Conservation (phyloP, 2,329 filamentous ascomycete genomes). For the Fusarium incarnatum region DNA sequence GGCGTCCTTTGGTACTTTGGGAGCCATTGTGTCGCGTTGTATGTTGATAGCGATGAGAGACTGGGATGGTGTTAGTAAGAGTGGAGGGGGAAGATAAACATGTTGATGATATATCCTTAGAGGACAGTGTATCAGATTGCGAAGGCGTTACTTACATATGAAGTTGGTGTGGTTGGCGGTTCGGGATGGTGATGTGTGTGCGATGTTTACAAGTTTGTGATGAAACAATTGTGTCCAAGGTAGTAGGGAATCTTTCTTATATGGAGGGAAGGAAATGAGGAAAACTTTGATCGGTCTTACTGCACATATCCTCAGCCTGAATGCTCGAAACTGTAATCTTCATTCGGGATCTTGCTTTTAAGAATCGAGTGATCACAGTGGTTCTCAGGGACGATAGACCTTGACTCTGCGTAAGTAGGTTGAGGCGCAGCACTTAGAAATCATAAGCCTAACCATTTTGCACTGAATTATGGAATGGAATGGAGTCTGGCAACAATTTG, state of each 20-base stretch:
- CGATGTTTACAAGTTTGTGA: neutral
- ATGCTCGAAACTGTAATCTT: neutral
- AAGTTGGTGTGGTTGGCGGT: no score
- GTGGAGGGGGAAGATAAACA: fast-evolving
- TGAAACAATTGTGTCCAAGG: neutral
- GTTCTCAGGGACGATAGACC: neutral
- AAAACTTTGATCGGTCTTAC: fast-evolving
- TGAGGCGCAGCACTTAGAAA: neutral
- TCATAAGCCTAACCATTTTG: neutral
- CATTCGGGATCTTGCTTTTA: neutral
- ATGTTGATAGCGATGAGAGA: neutral
- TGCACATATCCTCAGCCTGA: neutral
- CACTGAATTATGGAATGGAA: neutral
- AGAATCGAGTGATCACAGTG: neutral
- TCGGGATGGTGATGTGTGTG: neutral
- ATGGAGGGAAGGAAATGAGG: neutral
- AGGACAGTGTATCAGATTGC: neutral
- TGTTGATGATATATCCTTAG: no score
- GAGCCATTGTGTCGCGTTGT: neutral
- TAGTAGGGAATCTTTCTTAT: neutral
- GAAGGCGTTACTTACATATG: neutral
- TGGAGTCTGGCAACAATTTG: no score
- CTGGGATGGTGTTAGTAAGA: neutral
- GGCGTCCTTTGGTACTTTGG: neutral
- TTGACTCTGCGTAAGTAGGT: neutral